phyloP scores from a whole-genome alignment of 1,284 basidiomycete genomes.

The Pterulicium gracile region DNA sequence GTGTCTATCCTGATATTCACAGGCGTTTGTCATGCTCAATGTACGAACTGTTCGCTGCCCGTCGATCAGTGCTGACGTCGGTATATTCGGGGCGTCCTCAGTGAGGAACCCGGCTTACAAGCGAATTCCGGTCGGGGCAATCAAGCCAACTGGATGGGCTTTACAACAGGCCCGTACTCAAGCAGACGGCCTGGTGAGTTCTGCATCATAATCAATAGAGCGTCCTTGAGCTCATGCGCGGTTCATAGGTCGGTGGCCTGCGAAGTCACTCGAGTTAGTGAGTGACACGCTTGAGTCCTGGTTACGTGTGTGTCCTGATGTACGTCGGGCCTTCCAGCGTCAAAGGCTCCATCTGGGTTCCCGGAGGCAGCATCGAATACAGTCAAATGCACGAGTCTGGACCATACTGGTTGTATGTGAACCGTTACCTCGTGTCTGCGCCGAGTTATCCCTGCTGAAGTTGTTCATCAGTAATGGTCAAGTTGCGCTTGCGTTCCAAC shows the following conservation, averaged over 20 bases:
- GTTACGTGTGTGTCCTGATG: background rate
- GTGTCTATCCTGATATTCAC: no score
- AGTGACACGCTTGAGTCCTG: slow-evolving; percentile 5
- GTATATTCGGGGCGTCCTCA: no score
- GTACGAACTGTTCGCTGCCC: background rate
- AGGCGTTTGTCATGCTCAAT: background rate
- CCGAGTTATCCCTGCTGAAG: background rate
- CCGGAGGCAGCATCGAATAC: slow-evolving; percentile 28
- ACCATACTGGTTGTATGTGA: slow-evolving; percentile 32
- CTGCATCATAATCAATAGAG: background rate
- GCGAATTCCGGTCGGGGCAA: slow-evolving; percentile 21
- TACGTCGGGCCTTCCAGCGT: slow-evolving; percentile 15
- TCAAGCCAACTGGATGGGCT: slow-evolving; percentile 29
- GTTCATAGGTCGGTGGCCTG: slow-evolving; percentile 14
- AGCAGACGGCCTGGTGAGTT: slow-evolving; percentile 26
- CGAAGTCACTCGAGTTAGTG: slow-evolving; percentile 27
- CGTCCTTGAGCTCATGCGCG: background rate
- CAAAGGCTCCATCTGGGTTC: slow-evolving; percentile 29
- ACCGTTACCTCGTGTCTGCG: background rate
- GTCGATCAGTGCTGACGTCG: no score
- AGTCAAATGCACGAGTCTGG: slow-evolving; percentile 30
- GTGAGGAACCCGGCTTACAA: slow-evolving; percentile 15
- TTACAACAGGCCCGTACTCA: slow-evolving; percentile 26
- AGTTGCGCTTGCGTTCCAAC: slow-evolving; percentile 27
- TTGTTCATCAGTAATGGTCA: slow-evolving; percentile 21